These are phyloP conservation scores for Nyctanthes arbortristis DNA, from an alignment of 257 asterid species.

Conservation along the genomic window DNA sequence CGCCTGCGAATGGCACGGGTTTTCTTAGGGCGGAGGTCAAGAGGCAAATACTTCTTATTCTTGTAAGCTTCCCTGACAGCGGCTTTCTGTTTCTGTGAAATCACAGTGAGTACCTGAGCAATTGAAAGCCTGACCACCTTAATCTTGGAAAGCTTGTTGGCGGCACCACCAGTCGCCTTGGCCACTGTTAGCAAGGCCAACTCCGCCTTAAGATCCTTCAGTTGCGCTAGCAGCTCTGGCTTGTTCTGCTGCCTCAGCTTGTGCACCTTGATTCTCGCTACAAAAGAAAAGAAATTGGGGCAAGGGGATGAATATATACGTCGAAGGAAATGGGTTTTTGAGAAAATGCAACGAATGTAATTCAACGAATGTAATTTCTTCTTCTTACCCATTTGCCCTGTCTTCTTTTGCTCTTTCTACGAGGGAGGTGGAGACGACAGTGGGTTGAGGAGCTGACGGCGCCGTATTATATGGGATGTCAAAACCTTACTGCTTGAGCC, in stretches of 20 bases:
- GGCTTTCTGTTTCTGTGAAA: background rate
- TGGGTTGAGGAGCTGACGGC: background rate
- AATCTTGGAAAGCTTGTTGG: background rate
- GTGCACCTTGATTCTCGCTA: background rate
- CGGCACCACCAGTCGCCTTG: background rate
- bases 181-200: background rate
- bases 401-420: background rate
- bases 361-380: no score
- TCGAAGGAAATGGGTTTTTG: background rate
- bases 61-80: conserved; percentile 7
- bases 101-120: background rate
- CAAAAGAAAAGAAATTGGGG: background rate
- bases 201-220: conserved; percentile 4
- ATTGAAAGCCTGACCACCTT: background rate
- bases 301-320: background rate
- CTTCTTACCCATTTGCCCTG: background rate
- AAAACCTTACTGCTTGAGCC: background rate
- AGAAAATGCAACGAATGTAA: no score
- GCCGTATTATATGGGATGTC: background rate
- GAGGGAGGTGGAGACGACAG: background rate
- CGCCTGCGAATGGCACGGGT: background rate
- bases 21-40: background rate
- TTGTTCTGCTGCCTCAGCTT: background rate
- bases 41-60: conserved; percentile 2
- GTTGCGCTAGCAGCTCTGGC: background rate